Conservation (phyloP, 2,329 filamentous ascomycete species). For the Ploettnerulaceae sp. region DNA sequence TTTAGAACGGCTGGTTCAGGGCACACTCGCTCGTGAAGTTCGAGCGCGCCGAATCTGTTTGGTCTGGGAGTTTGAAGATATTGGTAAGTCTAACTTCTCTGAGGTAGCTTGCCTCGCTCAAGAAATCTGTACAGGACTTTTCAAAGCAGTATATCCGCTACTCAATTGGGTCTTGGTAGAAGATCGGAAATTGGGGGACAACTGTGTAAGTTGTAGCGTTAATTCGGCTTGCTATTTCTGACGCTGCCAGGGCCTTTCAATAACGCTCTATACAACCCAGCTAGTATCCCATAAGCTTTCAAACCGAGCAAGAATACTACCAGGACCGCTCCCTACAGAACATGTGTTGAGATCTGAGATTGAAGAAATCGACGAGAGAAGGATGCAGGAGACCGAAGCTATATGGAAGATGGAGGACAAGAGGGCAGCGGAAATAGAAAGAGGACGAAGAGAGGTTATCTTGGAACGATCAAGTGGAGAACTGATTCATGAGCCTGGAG, state of each 20-base stretch:
- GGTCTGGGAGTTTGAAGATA: conserved; percentile 16
- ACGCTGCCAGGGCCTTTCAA: conserved; percentile 15
- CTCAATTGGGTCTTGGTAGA: conserved; percentile 16
- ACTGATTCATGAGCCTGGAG: conserved; percentile 2
- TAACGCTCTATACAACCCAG: conserved; percentile 14
- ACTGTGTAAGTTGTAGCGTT: conserved; percentile 13
- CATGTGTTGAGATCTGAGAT: conserved; percentile 11
- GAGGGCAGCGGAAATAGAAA: conserved; percentile 14
- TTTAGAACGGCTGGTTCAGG: conserved; percentile 14
- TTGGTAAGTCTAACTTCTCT: conserved; percentile 9
- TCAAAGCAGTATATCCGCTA: conserved; percentile 15
- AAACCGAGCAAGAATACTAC: conserved; percentile 12
- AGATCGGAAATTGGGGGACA: conserved; percentile 15
- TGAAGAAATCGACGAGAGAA: conserved; percentile 10
- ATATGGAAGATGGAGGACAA: conserved; percentile 7
- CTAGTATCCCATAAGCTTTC: conserved; percentile 6
- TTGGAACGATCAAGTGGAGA: not conserved
- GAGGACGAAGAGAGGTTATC: conserved; percentile 8
- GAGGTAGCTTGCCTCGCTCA: conserved; percentile 5
- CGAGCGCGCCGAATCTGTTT: conserved; percentile 17
- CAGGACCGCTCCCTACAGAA: conserved; percentile 1
- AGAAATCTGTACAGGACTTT: conserved; percentile 14
- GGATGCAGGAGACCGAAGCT: conserved; percentile 8
- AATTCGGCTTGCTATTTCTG: conserved; percentile 10
- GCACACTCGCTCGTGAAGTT: conserved; percentile 16